Percentiles rank a stretch among this genome's conserved stretches.
Conservation (phyloP, 2,329 filamentous ascomycete species). For the Westerdykella sp. region DNA sequence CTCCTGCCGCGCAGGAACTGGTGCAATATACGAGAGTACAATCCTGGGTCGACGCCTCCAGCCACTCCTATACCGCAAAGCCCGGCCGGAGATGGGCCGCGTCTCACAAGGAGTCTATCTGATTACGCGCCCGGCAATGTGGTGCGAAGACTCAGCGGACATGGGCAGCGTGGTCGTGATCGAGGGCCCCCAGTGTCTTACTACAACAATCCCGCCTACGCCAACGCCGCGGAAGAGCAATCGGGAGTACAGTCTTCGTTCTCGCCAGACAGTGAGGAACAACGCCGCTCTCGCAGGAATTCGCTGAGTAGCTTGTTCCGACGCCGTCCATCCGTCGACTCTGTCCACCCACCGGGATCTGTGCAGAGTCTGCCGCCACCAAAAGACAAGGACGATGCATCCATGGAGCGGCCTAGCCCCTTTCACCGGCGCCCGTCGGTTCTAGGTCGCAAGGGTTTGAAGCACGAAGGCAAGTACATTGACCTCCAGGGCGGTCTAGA, state of each 20-base stretch:
- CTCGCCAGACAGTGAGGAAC: conserved; percentile 27
- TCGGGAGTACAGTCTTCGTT: conserved; percentile 28
- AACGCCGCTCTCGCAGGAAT: conserved; percentile 28
- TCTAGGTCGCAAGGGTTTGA: conserved; percentile 36
- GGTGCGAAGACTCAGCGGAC: conserved; percentile 37
- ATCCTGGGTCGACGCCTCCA: conserved; percentile 67
- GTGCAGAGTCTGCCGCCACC: conserved; percentile 19
- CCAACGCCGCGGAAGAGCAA: conserved; percentile 26
- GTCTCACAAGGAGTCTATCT: conserved; percentile 25
- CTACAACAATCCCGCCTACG: conserved; percentile 33
- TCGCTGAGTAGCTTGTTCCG: conserved; percentile 32
- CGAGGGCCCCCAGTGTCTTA: conserved; percentile 34
- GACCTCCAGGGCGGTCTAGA: conserved; percentile 80
- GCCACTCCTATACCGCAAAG: conserved; percentile 50
- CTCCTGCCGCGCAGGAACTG: conserved; percentile 88
- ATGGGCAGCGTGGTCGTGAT: conserved; percentile 18
- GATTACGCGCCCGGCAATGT: conserved; percentile 38
- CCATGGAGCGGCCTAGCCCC: conserved; percentile 29
- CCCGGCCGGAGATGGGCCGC: conserved; percentile 16
- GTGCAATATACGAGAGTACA: conserved; percentile 85
- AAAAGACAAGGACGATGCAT: conserved; percentile 5
- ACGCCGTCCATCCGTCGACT: conserved; percentile 28
- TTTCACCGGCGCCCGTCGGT: conserved; percentile 44
- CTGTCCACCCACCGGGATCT: conserved; percentile 16
- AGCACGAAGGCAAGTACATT: conserved; percentile 42